Evolutionary conservation across 2,329 filamentous ascomycete species (phyloP), one percentile per base, ranked within the genome.

Genomic region (Ophiostoma quercus): DNA sequence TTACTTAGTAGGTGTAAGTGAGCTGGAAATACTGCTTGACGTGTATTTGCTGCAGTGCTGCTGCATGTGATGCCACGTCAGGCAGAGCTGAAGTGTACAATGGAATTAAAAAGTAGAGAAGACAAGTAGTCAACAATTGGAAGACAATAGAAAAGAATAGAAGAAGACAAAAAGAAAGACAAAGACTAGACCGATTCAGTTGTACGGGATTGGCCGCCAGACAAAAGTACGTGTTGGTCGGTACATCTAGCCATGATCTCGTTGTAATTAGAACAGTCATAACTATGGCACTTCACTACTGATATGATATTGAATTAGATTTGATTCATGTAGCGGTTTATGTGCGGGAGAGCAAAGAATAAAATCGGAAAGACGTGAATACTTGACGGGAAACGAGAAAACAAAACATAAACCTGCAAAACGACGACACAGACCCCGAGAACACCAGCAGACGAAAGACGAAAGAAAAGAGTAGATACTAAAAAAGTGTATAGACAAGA

Each of bases 401-500:
- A 34, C 8, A 34, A 5, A 34, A 34, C 34, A 34, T 6, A 29
- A 29, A 29, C 25, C 25, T 29, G 25, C 2, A 29, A 29, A 29
- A 29, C 25, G 25, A 29, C 25, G 25, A 29, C 25, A 2, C 25
- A 34, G 34, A 62, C 57, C 57, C 57, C 57, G 14, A 32, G 57
- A 62, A 62, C 57, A 62, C 62, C 62, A 16, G 16, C 51, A 57
- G 8, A 22, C 25, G 60, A 37, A 41, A 11, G 22, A 8, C n/a
- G 19, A 66, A 29, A 22, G 41, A 65, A 22, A 65, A 65, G 6
- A 32, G 9, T 1, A 41, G 41, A 66, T 39, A 12, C 19, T 22
- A 66, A 19, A 66, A 41, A 66, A 66, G n/a, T 67, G n/a, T 67
- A 32, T 60, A 43, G 47, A 57, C 43, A 62, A 62, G 57, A 62